phyloP scores from a whole-genome alignment of 768 basidiomycete species.

The Leucogyrophana mollusca region DNA sequence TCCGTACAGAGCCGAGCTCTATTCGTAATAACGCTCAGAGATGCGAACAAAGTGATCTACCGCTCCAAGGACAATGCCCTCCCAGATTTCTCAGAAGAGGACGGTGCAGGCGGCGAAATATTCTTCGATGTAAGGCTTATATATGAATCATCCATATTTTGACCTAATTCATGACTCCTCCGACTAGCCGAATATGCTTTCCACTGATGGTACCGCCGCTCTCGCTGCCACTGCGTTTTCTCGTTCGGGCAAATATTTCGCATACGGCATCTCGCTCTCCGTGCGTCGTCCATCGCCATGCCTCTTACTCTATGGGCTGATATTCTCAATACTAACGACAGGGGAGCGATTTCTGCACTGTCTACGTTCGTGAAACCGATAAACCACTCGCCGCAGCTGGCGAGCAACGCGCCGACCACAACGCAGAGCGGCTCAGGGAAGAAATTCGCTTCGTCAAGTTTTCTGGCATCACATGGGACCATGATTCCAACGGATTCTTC shows the following conservation, averaged over 20 bases:
- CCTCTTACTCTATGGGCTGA: too few relatives aligned
- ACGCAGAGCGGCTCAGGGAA: slow-evolving; percentile 57
- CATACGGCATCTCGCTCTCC: slow-evolving; percentile 74
- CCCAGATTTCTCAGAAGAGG: slow-evolving; percentile 50
- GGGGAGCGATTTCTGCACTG: slow-evolving; percentile 74
- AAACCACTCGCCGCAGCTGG: slow-evolving; percentile 49
- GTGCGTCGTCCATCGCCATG: slow-evolving; percentile 37
- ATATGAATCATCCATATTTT: not conserved
- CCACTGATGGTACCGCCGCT: slow-evolving; percentile 70
- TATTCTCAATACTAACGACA: slow-evolving; percentile 21
- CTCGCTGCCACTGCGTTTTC: slow-evolving; percentile 62
- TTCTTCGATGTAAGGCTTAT: slow-evolving; percentile 68
- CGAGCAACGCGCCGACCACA: slow-evolving; percentile 37
- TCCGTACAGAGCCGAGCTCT: slow-evolving; percentile 11
- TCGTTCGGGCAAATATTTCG: slow-evolving; percentile 64
- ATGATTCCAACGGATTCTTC: slow-evolving; percentile 81
- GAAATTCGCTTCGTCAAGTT: slow-evolving; percentile 78
- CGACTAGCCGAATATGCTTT: slow-evolving; percentile 66
- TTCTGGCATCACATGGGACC: slow-evolving; percentile 68
- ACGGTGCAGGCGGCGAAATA: slow-evolving; percentile 55
- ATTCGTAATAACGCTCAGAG: not conserved
- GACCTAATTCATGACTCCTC: not conserved
- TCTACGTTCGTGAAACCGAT: slow-evolving; percentile 65
- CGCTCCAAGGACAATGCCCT: slow-evolving; percentile 53
- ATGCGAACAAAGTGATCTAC: slow-evolving; percentile 47